These are phyloP conservation scores for Alternaria dauci DNA, from an alignment of 2,329 filamentous ascomycete genomes.

Conservation along the genomic window DNA sequence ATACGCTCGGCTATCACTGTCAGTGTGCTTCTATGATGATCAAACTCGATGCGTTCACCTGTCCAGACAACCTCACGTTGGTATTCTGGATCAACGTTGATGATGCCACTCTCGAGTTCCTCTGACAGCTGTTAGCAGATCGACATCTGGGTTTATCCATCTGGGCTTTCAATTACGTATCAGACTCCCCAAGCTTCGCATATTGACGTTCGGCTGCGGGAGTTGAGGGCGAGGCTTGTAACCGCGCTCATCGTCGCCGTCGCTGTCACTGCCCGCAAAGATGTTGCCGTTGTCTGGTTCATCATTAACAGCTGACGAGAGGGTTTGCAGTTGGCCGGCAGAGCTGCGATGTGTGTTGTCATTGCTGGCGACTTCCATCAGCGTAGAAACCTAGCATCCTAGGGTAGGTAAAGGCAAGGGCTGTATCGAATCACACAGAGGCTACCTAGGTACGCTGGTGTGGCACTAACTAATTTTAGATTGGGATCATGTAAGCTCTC, in stretches of 20 bases:
- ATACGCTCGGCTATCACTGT: slow-evolving; percentile 39
- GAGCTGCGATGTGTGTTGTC: background rate
- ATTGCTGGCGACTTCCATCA: slow-evolving; percentile 16
- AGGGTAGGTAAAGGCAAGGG: background rate
- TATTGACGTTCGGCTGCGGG: slow-evolving; percentile 23
- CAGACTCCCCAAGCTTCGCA: slow-evolving; percentile 32
- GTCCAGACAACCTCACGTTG: slow-evolving; percentile 59
- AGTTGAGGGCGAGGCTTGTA: slow-evolving; percentile 40
- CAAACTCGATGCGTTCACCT: slow-evolving; percentile 16
- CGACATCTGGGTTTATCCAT: background rate
- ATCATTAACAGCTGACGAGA: slow-evolving; percentile 23
- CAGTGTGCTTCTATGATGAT: background rate
- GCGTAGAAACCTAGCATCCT: background rate
- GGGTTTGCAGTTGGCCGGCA: background rate
- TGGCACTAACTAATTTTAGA: background rate
- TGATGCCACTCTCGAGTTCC: slow-evolving; percentile 28
- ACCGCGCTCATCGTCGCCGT: slow-evolving; percentile 9
- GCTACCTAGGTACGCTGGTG: background rate
- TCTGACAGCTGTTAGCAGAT: slow-evolving; percentile 22
- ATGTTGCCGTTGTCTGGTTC: slow-evolving; percentile 15
- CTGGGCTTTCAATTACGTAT: slow-evolving; percentile 33
- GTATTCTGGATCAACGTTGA: slow-evolving; percentile 58
- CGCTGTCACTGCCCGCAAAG: background rate
- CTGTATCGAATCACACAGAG: background rate
- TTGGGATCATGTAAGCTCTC: background rate